phyloP scores from a whole-genome alignment of 306 rosid genomes.

The Vigna nakashimae region DNA sequence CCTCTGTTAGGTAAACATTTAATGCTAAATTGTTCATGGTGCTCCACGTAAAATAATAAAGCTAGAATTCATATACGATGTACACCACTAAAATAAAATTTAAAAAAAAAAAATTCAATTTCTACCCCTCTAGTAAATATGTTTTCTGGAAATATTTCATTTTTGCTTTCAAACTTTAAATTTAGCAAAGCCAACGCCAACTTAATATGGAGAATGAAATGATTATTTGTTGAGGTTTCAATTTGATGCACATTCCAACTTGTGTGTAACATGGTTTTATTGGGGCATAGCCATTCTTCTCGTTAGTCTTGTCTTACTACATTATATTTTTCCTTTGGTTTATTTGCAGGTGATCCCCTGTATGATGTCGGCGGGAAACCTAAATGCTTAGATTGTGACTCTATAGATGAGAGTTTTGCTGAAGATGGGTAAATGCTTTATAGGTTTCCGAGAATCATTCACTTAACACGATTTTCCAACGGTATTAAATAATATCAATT shows the following conservation, averaged over 20 bases:
- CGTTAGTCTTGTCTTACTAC: conserved; percentile 14
- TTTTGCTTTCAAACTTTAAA: conserved; percentile 1
- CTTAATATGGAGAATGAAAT: conserved; percentile 6
- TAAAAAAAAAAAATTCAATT: neutral
- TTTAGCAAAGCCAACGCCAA: neutral
- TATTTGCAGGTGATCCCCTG: conserved; percentile 83
- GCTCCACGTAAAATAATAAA: conserved; percentile 28
- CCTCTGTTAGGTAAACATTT: conserved; percentile 74
- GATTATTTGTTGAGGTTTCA: conserved; percentile 22
- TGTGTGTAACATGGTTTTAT: neutral
- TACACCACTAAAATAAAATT: neutral
- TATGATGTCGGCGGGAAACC: conserved; percentile 85
- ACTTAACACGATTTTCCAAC: too few species aligned
- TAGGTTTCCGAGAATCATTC: conserved; percentile 1
- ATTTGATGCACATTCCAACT: conserved; percentile 14
- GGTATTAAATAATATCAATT: too few species aligned
- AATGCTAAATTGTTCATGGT: conserved; percentile 7
- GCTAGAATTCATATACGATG: neutral
- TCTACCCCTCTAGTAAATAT: neutral
- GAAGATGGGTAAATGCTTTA: conserved; percentile 76
- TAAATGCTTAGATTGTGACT: conserved; percentile 58
- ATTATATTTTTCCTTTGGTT: neutral
- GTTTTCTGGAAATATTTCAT: neutral
- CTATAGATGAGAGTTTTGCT: conserved; percentile 62
- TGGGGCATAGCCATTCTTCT: neutral